Conservation (phyloP, 768 basidiomycete species). For the Rhodotorula diobovata region DNA sequence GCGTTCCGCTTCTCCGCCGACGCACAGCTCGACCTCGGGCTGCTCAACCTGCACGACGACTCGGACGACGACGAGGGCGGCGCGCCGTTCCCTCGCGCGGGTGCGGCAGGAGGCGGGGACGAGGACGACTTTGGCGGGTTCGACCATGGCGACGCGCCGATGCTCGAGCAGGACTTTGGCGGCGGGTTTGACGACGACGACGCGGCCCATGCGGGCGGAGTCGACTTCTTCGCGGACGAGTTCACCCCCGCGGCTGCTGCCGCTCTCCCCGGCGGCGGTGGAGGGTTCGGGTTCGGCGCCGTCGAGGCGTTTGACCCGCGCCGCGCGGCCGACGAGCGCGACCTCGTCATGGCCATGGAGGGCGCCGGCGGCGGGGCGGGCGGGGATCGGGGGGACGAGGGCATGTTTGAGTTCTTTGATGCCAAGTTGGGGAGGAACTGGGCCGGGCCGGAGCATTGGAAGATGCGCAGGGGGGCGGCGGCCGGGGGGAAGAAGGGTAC, state of each 20-base stretch:
- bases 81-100: conserved; percentile 18
- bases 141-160: conserved; percentile 49
- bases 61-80: conserved; percentile 53
- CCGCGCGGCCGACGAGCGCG: conserved; percentile 66
- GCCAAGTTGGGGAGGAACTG: conserved; percentile 71
- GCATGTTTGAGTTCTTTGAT: conserved; percentile 77
- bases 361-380: conserved; percentile 61
- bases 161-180: conserved; percentile 44
- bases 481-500: conserved; percentile 18
- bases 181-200: conserved; percentile 48
- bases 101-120: conserved; percentile 42
- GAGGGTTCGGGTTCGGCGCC: conserved; percentile 43
- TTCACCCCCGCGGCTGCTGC: conserved; percentile 20
- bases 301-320: conserved; percentile 80
- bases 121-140: conserved; percentile 38
- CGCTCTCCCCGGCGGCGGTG: not conserved
- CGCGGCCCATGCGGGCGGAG: conserved; percentile 18
- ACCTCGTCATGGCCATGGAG: conserved; percentile 66
- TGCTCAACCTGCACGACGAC: conserved; percentile 46
- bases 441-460: conserved; percentile 99
- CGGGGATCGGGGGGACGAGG: too few relatives aligned
- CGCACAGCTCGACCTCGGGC: conserved; percentile 57
- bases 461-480: conserved; percentile 54
- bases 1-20: conserved; percentile 27
- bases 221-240: conserved; percentile 31